phyloP scores from a whole-genome alignment of 257 asterid species.

The Thymus quinquecostatus region DNA sequence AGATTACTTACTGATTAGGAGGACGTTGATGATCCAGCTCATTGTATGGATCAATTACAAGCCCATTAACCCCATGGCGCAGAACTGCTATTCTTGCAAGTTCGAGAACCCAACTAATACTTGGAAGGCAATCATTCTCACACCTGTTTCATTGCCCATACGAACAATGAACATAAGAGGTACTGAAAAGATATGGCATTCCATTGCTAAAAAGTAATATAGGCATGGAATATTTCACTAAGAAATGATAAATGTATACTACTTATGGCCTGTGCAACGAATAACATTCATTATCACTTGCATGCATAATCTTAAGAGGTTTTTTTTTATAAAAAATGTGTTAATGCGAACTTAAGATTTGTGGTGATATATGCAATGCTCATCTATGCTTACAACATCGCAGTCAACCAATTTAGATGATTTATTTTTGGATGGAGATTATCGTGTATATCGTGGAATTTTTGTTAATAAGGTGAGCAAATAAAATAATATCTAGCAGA shows the following conservation, averaged over 20 bases:
- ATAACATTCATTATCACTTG: neutral
- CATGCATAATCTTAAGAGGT: neutral
- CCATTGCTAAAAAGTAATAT: neutral
- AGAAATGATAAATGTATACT: neutral
- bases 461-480: neutral
- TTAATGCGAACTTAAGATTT: neutral
- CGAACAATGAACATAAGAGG: neutral
- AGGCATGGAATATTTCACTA: neutral
- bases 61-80: constrained; percentile 92
- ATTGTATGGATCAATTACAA: constrained; percentile 95
- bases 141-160: constrained; percentile 63
- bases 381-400: neutral
- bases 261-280: neutral
- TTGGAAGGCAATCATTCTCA: constrained; percentile 93
- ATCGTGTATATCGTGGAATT: neutral
- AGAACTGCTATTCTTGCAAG: constrained; percentile 91
- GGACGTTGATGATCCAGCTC: constrained; percentile 98
- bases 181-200: constrained; percentile 2
- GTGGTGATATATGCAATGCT: neutral
- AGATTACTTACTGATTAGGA: constrained; percentile 65
- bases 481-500: neutral
- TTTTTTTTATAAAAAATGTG: no score
- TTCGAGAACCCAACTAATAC: constrained; percentile 82
- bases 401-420: neutral
- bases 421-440: neutral